Evolutionary conservation across 2,329 filamentous ascomycete genomes (phyloP), one percentile per base, ranked within the genome.

Genomic region (Alternaria atra): DNA sequence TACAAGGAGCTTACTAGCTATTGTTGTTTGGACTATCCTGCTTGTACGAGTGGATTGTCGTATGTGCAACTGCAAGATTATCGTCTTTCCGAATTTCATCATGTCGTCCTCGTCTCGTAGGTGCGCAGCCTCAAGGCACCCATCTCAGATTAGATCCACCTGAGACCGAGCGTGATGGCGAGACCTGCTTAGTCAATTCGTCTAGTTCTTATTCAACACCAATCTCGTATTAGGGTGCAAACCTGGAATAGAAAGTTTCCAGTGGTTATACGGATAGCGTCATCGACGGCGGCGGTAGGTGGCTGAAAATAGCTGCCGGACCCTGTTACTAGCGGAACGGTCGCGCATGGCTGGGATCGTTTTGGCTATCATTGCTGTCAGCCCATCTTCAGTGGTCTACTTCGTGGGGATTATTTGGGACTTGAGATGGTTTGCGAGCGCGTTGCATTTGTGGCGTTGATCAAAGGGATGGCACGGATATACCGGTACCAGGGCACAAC

Each of bases 221-320:
- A 35, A 30, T 30, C 20, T 23, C 15, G 46, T 35, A 9, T 35
- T 48, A 30, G 30, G 25, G 46, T 10, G 17, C 17, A 34, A 47
- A 32, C 30, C 44, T 47, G 29, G 29, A 48, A 34, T 48, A 48
- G 29, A 48, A 34, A 48, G 20, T 12, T 8, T 30, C 27, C 40
- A 12, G 37, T 48, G 20, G 17, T 48, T 48, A 34, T 5, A 48
- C n/a, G 44, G 12, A 48, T 48, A 48, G 44, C 44, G 44, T 48
- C 17, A 48, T 48, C 44, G 17, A 12, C n/a, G 15, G 29, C 44
- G n/a, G 17, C 12, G 30, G 29, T 29, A 20, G 12, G 44, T 48
- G 44, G 44, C 44, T 48, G 44, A 32, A 43, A 23, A 32, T 15
- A 34, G 17, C n/a, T n/a, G 29, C 44, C 4, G 44, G 44, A 32